Conservation (phyloP, 2,329 filamentous ascomycete genomes). For the Kalmusia sp. region DNA sequence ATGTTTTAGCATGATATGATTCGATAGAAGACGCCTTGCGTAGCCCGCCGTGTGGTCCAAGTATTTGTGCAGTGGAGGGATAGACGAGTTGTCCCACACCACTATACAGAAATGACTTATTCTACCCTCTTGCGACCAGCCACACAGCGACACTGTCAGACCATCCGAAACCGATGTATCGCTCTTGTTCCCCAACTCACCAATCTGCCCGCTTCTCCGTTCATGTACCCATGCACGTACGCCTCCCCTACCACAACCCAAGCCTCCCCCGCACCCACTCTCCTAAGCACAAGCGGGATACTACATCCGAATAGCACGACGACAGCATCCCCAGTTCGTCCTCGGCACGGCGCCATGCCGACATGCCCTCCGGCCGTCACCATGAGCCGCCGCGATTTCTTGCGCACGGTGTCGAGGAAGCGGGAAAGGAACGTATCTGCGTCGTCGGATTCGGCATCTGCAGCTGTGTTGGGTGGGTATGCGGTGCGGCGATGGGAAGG, state of each 20-base stretch:
- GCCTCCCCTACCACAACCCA: constrained; percentile 39
- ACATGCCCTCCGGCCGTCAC: constrained; percentile 30
- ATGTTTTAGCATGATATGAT: too few relatives aligned
- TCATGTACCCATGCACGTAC: constrained; percentile 38
- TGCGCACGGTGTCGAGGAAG: constrained; percentile 36
- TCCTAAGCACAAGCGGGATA: constrained; percentile 42
- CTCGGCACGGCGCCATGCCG: constrained; percentile 39
- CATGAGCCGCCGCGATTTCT: constrained; percentile 39
- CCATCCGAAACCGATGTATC: too few relatives aligned
- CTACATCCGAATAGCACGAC: constrained; percentile 45
- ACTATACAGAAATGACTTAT: too few relatives aligned
- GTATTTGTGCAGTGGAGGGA: too few relatives aligned
- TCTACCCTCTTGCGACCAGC: too few relatives aligned
- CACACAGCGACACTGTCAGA: too few relatives aligned
- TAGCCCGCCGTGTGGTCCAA: too few relatives aligned
- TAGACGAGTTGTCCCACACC: too few relatives aligned
- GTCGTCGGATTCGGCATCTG: constrained; percentile 18
- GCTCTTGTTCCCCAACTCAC: too few relatives aligned
- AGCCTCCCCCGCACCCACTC: constrained; percentile 14
- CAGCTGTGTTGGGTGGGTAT: constrained; percentile 11
- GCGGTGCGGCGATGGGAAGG: constrained; percentile 4
- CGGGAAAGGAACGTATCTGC: constrained; percentile 34
- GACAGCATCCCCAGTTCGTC: constrained; percentile 35
- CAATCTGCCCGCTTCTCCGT: constrained; percentile 31
- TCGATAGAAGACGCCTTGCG: too few relatives aligned